phyloP scores from a whole-genome alignment of 306 rosid genomes.

The Cucurbita pepo region DNA sequence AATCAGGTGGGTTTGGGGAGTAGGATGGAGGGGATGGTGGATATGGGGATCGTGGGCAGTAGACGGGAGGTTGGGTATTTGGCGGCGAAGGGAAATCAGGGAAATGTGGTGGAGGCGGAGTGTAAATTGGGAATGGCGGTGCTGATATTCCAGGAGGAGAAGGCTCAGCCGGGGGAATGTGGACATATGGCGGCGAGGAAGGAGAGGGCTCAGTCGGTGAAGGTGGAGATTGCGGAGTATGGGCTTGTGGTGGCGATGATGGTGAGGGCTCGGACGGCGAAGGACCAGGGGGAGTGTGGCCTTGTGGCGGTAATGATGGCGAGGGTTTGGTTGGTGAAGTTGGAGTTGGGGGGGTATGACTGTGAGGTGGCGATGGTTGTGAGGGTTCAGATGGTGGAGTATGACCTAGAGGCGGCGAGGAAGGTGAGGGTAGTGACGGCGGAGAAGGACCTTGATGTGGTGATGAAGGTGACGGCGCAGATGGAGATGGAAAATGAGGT shows the following conservation, averaged over 20 bases:
- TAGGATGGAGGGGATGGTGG: conserved; percentile 6
- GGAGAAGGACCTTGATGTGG: neutral
- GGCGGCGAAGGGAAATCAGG: conserved; percentile 4
- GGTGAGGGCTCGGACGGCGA: neutral
- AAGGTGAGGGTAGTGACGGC: neutral
- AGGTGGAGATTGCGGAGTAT: neutral
- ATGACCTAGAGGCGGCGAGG: neutral
- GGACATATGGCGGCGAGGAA: neutral
- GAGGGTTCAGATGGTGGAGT: neutral
- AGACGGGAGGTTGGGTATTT: neutral
- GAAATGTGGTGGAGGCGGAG: neutral
- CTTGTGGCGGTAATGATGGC: neutral
- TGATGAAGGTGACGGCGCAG: neutral
- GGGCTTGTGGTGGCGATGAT: neutral
- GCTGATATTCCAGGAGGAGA: neutral
- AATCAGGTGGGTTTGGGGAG: neutral
- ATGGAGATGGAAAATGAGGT: no score
- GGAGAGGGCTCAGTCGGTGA: neutral
- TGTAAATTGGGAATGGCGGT: neutral
- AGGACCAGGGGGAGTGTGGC: neutral
- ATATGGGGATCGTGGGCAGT: conserved; percentile 6
- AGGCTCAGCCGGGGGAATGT: neutral
- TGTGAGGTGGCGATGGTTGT: no score
- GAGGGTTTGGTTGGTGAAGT: neutral
- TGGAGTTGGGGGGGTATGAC: neutral